phyloP scores from a whole-genome alignment of 495 filamentous ascomycete genomes.

The Penicillium waksmanii region DNA sequence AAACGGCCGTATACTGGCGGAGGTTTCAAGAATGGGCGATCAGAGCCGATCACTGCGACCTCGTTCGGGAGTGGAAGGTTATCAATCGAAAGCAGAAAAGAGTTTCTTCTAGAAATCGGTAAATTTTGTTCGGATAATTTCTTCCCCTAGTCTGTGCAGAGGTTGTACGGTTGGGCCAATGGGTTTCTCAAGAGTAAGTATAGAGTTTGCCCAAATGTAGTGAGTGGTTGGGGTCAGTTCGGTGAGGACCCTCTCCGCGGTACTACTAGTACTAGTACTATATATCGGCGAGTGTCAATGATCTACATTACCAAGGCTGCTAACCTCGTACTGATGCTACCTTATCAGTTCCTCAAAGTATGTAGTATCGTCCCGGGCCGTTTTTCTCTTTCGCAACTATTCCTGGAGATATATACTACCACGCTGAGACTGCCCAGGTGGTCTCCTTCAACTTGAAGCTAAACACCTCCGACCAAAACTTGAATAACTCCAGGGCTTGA shows the following conservation, averaged over 20 bases:
- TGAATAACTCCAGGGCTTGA: too few species aligned
- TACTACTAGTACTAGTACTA: background rate
- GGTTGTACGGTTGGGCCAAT: background rate
- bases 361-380: too few species aligned
- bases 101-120: conserved; percentile 12
- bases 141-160: background rate
- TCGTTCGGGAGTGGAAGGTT: conserved; percentile 3
- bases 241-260: background rate
- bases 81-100: conserved; percentile 8
- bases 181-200: background rate
- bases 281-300: background rate
- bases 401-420: too few species aligned
- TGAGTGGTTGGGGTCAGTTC: background rate
- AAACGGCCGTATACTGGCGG: conserved; percentile 29
- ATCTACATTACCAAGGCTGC: background rate
- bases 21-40: conserved; percentile 26
- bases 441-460: too few species aligned
- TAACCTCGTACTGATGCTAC: background rate
- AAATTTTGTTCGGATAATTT: conserved; percentile 18
- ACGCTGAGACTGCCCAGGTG: too few species aligned
- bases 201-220: background rate
- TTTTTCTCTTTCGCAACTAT: too few species aligned
- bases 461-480: background rate
- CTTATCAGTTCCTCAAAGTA: background rate
- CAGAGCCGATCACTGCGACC: conserved; percentile 15